Percentiles rank a stretch among this genome's conserved stretches.
phyloP scores from a whole-genome alignment of 2,329 filamentous ascomycete species.

The Exophiala lecanii-corni region DNA sequence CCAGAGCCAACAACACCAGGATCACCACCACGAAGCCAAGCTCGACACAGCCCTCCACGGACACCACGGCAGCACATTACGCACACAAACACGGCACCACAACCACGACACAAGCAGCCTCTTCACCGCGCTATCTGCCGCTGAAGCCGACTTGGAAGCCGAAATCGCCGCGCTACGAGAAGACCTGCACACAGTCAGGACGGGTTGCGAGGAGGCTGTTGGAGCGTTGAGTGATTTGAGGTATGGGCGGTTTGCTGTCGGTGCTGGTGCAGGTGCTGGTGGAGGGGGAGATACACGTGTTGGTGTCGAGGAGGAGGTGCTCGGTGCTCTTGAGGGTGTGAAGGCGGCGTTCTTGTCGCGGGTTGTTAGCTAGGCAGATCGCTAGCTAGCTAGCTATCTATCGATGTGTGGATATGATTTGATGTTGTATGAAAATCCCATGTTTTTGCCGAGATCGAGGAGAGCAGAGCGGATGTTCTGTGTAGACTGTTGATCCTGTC shows the following conservation, averaged over 20 bases:
- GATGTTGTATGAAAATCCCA: too few relatives aligned
- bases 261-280: conserved; percentile 2
- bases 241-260: conserved; percentile 61
- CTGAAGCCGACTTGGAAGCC: conserved; percentile 60
- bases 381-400: too few relatives aligned
- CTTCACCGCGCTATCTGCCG: conserved; percentile 64
- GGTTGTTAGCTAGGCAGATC: too few relatives aligned
- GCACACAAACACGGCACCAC: neutral
- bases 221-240: conserved; percentile 75
- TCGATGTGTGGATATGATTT: too few relatives aligned
- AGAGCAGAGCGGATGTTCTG: too few relatives aligned
- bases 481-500: too few relatives aligned
- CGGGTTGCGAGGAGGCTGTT: conserved; percentile 61
- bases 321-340: conserved; percentile 10
- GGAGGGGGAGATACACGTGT: neutral
- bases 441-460: too few relatives aligned
- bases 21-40: too few relatives aligned
- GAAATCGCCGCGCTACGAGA: conserved; percentile 63
- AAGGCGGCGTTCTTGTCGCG: too few relatives aligned
- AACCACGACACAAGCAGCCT: conserved; percentile 60
- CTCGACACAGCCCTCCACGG: conserved; percentile 15
- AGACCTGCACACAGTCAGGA: conserved; percentile 58
- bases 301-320: conserved; percentile 11
- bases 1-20: neutral
- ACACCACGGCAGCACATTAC: conserved; percentile 6